Evolutionary conservation across 2,329 filamentous ascomycete species (phyloP), one percentile per base, ranked within the genome.

Genomic region (Fusarium tuaranense): DNA sequence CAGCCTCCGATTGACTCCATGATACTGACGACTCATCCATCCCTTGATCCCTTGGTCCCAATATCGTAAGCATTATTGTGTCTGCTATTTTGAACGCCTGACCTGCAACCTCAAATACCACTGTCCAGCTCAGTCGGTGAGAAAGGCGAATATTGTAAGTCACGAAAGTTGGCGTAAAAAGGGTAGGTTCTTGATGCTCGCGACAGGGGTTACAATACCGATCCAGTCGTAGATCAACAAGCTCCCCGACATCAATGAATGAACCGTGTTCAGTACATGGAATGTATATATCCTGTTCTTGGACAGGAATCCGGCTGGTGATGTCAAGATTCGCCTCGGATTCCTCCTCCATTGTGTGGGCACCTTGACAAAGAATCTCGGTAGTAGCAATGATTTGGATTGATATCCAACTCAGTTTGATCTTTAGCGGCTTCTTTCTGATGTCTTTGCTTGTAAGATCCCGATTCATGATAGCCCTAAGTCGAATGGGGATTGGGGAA

Each of bases 61-160:
- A 10, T 0, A 77, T 8, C 1, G 63, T 34, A 0, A 77, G 14
- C 1, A 44, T 9, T 1, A 67, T 57, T 4, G 16, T 32, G 0
- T 63, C 65, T 1, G 14, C 1, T 0, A 22, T 44, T 1, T 39
- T 32, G 9, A 70, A 55, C 1, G 12, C 8, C 13, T 71, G 30
- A 0, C 66, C 69, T 0, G 32, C 48, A 1, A 77, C 13, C 10
- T 70, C 63, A 2, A 38, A 7, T 0, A n/a, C 4, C 1, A 76
- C 1, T 2, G 5, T 30, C 78, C 79, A 82, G 6, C 65, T 69
- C 0, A 81, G 9, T 1, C 27, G 51, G 44, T 82, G 79, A 0
- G 36, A 68, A 4, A 80, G 74, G 3, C 61, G 68, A 20, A 82
- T 77, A 25, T 79, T 81, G 59, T 78, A 80, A 0, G 76, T 80